These are phyloP conservation scores for Colletotrichum filicis DNA, from an alignment of 2,329 filamentous ascomycete genomes.

Conservation along the genomic window DNA sequence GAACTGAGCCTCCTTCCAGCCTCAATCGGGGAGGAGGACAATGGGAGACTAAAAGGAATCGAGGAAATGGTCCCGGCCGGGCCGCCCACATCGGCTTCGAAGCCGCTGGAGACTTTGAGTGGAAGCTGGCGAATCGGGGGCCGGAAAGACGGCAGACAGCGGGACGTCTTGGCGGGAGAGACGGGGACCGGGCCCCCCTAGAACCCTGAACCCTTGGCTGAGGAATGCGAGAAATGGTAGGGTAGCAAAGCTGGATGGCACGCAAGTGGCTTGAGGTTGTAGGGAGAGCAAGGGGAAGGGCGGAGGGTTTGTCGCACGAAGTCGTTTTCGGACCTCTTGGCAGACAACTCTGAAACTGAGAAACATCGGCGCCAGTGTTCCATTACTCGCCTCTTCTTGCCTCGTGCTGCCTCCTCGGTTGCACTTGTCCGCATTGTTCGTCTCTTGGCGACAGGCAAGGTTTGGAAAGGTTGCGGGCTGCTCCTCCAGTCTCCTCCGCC, in stretches of 20 bases:
- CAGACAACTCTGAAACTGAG: constrained; percentile 24
- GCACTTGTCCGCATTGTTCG: neutral
- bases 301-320: constrained; percentile 25
- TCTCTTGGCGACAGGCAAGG: neutral
- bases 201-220: neutral
- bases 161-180: constrained; percentile 8
- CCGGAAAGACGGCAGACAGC: neutral
- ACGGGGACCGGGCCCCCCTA: neutral
- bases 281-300: neutral
- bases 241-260: neutral
- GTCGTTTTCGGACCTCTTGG: constrained; percentile 25
- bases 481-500: no score
- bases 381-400: constrained; percentile 1
- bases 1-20: neutral
- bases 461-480: neutral
- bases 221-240: neutral
- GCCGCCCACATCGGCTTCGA: constrained; percentile 22
- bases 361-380: constrained; percentile 20
- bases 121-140: constrained; percentile 7
- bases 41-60: neutral
- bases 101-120: neutral
- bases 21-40: neutral
- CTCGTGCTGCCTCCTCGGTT: neutral
- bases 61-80: constrained; percentile 5
- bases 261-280: neutral